Evolutionary conservation across 1,139 yeast species (phyloP).

Genomic region (Candida labiduridarum): DNA sequence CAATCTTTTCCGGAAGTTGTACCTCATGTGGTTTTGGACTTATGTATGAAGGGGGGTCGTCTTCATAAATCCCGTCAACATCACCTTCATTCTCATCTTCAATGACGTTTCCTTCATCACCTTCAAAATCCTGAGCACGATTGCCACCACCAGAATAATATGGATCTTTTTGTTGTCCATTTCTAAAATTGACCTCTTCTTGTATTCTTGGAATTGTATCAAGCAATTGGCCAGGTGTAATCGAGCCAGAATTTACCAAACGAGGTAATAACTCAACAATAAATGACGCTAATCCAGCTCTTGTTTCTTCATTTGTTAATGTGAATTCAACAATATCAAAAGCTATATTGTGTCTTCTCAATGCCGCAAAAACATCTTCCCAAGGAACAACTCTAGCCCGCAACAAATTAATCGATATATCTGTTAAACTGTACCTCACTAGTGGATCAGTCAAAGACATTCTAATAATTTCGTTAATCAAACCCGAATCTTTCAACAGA

Average conservation of each 20-base stretch:
- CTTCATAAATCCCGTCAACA: neutral
- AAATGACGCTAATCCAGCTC: conserved; percentile 31
- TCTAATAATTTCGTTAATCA: conserved; percentile 29
- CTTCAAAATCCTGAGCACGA: neutral
- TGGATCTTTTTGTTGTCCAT: neutral
- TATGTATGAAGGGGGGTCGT: neutral
- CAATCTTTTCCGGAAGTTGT: neutral
- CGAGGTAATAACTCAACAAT: conserved; percentile 30
- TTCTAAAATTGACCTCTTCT: conserved; percentile 1
- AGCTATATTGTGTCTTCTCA: conserved; percentile 35
- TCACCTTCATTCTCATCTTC: neutral
- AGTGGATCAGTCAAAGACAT: conserved; percentile 34
- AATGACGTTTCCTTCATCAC: neutral
- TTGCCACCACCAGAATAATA: neutral
- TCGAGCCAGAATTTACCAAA: conserved; percentile 18
- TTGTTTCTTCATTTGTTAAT: conserved; percentile 32
- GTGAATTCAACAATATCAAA: conserved; percentile 28
- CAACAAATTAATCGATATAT: conserved; percentile 29
- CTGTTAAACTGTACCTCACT: conserved; percentile 27
- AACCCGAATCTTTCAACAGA: conserved; percentile 33
- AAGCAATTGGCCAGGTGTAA: conserved; percentile 9
- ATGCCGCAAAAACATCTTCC: conserved; percentile 33
- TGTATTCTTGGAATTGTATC: conserved; percentile 7
- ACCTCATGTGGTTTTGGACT: conserved; percentile 1
- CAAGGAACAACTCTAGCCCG: conserved; percentile 37